phyloP scores from a whole-genome alignment of 164 flowering plant genomes.

The Hamamelis virginiana region DNA sequence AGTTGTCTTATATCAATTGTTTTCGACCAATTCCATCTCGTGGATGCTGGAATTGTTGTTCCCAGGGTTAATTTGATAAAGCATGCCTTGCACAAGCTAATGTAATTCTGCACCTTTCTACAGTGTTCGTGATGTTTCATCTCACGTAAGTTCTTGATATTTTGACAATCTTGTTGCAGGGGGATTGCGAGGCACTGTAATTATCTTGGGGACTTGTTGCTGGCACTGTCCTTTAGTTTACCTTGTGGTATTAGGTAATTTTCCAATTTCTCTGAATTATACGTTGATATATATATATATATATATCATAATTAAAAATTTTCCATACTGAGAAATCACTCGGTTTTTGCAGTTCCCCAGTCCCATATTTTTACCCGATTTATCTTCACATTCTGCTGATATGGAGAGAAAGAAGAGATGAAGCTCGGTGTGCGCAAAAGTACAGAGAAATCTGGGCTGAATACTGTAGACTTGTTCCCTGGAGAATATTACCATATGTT shows the following conservation, averaged over 20 bases:
- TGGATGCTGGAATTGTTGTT: neutral
- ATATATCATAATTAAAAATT: no score
- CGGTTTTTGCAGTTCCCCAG: conserved; percentile 65
- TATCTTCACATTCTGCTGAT: conserved; percentile 88
- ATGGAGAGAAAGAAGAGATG: conserved; percentile 97
- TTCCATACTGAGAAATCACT: neutral
- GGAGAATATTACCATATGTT: conserved; percentile 86
- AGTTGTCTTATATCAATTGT: neutral
- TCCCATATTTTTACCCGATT: conserved; percentile 89
- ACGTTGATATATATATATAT: neutral
- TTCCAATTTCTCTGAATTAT: neutral
- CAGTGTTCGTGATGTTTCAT: neutral
- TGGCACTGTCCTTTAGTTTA: conserved; percentile 87
- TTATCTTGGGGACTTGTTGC: conserved; percentile 87
- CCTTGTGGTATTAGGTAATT: conserved; percentile 88
- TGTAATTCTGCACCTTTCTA: neutral
- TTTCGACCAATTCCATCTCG: neutral
- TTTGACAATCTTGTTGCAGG: conserved; percentile 41
- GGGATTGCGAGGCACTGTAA: conserved; percentile 96
- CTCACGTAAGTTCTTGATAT: neutral
- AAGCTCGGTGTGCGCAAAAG: conserved; percentile 87
- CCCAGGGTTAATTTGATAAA: neutral
- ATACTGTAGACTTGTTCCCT: conserved; percentile 77
- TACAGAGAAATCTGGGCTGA: conserved; percentile 86
- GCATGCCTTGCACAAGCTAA: neutral